Evolutionary conservation across 1,139 yeast species (phyloP).

Genomic region (Saccharomyces pastorianus): DNA sequence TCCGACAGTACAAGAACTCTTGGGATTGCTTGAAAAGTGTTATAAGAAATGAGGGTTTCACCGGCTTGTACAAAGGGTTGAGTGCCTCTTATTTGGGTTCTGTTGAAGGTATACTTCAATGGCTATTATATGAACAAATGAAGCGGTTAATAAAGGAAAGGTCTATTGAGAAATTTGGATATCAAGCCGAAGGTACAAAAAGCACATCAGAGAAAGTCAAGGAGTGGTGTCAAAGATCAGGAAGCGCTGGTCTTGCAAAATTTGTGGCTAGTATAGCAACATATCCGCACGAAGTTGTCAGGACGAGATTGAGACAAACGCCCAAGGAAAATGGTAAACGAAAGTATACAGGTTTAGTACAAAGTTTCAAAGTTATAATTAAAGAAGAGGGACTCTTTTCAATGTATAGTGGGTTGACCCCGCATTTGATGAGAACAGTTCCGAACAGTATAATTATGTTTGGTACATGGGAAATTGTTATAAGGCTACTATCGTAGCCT

Average conservation of each 20-base stretch:
- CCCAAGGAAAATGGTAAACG: constrained; percentile 74
- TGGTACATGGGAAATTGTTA: constrained; percentile 96
- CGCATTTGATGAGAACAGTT: constrained; percentile 91
- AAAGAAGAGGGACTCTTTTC: constrained; percentile 89
- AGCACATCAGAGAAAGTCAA: constrained; percentile 58
- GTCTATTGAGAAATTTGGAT: constrained; percentile 36
- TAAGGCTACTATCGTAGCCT: constrained; percentile 48
- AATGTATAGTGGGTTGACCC: constrained; percentile 96
- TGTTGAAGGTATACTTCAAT: constrained; percentile 85
- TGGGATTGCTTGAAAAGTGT: constrained; percentile 76
- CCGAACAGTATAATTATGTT: constrained; percentile 98
- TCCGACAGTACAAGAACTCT: constrained; percentile 61
- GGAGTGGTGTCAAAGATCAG: constrained; percentile 94
- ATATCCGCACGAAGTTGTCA: constrained; percentile 94
- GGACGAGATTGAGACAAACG: constrained; percentile 93
- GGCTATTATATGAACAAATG: constrained; percentile 97
- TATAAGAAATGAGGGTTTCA: constrained; percentile 65
- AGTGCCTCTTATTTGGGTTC: constrained; percentile 95
- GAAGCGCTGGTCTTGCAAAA: constrained; percentile 96
- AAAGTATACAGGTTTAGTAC: constrained; percentile 83
- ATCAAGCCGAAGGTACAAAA: constrained; percentile 37
- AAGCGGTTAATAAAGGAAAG: constrained; percentile 58
- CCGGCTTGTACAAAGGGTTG: constrained; percentile 77
- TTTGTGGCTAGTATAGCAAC: constrained; percentile 86
- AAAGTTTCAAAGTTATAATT: constrained; percentile 72